Percentiles rank a stretch among this genome's conserved stretches.
phyloP scores from a whole-genome alignment of 2,329 filamentous ascomycete genomes.

The Fusarium clavum region DNA sequence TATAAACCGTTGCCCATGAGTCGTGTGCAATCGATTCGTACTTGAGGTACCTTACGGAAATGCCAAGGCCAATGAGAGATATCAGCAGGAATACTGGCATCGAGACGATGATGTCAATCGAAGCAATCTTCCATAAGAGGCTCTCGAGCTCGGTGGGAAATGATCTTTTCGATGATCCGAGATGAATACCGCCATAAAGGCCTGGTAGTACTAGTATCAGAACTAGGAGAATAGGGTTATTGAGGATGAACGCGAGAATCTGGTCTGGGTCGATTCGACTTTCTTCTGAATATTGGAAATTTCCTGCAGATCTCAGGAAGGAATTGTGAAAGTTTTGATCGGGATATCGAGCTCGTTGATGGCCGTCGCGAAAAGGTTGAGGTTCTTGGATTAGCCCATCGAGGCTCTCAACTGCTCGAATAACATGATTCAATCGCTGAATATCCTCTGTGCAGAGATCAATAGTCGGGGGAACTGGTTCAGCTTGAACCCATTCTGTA shows the following conservation, averaged over 20 bases:
- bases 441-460: background rate
- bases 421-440: background rate
- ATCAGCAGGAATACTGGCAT: background rate
- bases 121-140: background rate
- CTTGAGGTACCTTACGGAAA: background rate
- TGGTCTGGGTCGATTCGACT: background rate
- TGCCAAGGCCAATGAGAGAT: background rate
- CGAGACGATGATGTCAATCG: background rate
- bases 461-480: background rate
- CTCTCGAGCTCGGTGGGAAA: background rate
- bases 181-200: background rate
- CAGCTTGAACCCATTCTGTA: background rate
- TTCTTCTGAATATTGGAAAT: background rate
- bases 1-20: background rate
- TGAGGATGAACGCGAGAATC: background rate
- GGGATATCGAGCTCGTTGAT: background rate
- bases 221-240: background rate
- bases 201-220: background rate
- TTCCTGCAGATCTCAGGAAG: fast-evolving
- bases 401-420: background rate
- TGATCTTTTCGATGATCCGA: background rate
- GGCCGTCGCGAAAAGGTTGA: background rate
- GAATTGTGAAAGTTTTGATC: background rate
- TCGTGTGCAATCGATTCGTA: background rate
- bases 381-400: background rate